phyloP scores from a whole-genome alignment of 2,329 filamentous ascomycete species.

The Lecanoromycetidae sp. region DNA sequence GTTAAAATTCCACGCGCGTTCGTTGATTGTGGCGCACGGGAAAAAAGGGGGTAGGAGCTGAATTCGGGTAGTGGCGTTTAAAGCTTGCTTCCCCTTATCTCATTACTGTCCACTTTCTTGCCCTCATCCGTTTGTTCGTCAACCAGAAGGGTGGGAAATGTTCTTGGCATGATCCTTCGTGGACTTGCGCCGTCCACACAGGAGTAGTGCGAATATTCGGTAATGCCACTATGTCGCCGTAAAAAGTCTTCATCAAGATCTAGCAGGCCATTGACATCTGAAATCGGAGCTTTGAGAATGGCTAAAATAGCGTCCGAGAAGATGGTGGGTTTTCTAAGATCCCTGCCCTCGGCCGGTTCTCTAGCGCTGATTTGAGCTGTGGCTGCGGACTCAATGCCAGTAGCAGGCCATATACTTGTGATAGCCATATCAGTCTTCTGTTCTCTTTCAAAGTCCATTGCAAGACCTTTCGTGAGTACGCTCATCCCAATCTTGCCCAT shows the following conservation, averaged over 20 bases:
- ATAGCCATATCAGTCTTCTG: constrained; percentile 58
- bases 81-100: constrained; percentile 17
- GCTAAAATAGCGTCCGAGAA: constrained; percentile 70
- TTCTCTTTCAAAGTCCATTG: constrained; percentile 66
- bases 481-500: constrained; percentile 70
- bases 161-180: constrained; percentile 63
- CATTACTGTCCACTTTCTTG: constrained; percentile 53
- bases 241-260: constrained; percentile 74
- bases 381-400: constrained; percentile 20
- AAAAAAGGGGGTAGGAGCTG: no score
- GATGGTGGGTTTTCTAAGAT: constrained; percentile 37
- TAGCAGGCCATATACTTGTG: constrained; percentile 69
- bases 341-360: not conserved
- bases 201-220: constrained; percentile 61
- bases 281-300: constrained; percentile 50
- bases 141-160: constrained; percentile 58
- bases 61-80: no score
- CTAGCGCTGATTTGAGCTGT: not conserved
- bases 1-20: no score
- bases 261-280: constrained; percentile 56
- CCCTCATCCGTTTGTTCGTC: constrained; percentile 73
- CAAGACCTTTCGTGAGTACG: constrained; percentile 66
- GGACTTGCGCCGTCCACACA: constrained; percentile 53
- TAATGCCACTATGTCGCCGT: constrained; percentile 48
- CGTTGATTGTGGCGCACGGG: no score